Evolutionary conservation across 768 basidiomycete species (phyloP), one percentile per base, ranked within the genome.

Genomic region (Glaciozyma martinii): DNA sequence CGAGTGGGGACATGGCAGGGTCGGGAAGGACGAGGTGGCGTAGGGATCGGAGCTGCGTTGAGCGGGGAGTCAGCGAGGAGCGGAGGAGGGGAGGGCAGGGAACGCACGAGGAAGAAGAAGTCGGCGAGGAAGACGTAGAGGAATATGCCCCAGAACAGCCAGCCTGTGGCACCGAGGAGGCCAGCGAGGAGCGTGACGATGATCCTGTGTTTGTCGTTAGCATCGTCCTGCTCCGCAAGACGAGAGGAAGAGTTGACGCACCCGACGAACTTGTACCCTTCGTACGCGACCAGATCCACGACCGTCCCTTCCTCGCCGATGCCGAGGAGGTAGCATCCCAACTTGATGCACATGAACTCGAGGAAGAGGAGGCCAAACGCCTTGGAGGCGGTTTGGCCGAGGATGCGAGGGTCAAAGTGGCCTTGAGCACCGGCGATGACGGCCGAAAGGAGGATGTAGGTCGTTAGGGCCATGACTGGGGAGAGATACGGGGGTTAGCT

Each of bases 221-320:
- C 23, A n/a, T 42, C 37, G 25, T 37, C 12, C 23, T 3, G 4
- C 1, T 13, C n/a, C 33, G 52, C 46, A 46, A 44, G 33, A 18
- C 27, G 23, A 21, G n/a, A 27, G 49, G 55, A 43, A 25, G 43
- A 37, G n/a, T 23, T 1, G 4, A 78, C 85, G 33, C 68, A 91
- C 90, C 90, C 94, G 33, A 97, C 89, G 72, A 99, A 98, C 75
- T 99, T 98, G 79, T 98, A 98, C 0, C 95, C 94, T 7, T 87
- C 88, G 74, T 97, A 98, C 0, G 93, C 89, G 37, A 95, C 78
- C 56, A 98, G 77, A 74, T 95, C 91, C 7, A 88, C 81, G 29
- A 89, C 82, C 54, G 88, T 86, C 30, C 79, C 80, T 12, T 80
- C 77, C 9, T 81, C 78, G 5, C 85, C 86, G 3, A 98, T 90